Evolutionary conservation across 2,329 filamentous ascomycete species (phyloP), one percentile per base, ranked within the genome.

Genomic region (Curvularia verruculosa): DNA sequence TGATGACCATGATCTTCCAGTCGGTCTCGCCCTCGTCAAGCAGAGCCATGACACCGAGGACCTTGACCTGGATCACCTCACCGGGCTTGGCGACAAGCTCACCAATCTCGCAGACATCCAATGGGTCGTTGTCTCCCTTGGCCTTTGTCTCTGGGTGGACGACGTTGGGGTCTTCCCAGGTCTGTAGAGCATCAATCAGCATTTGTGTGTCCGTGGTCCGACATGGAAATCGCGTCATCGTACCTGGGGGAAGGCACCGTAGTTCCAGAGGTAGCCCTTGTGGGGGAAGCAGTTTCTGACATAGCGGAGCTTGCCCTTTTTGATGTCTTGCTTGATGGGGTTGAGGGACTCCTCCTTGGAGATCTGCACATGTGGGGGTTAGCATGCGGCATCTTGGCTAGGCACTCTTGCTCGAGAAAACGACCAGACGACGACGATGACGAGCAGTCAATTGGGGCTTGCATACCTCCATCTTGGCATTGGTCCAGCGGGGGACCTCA

Each of bases 241-340:
- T 85, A 95, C 92, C 85, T 95, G 92, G 74, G 95, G 95, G 89
- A 99, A 98, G 81, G 93, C 93, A 83, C 95, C 95, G 83, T 99
- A 99, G 88, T 99, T 99, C 95, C 95, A 99, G 73, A 99, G 91
- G 83, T 99, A 99, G 69, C 95, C 95, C 88, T 99, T 98, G 90
- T 99, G 95, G 73, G 95, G 95, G 87, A 99, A 99, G 89, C 95
- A 99, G 89, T 99, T 99, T 83, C 95, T 92, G 79, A 99, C 95
- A 79, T 89, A 99, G 77, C 95, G 91, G 75, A 98, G 92, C 87
- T 97, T 98, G 87, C 94, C 95, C 87, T 99, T 98, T 90, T 99
- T 98, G 81, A 88, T 87, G 80, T 99, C 95, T 85, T 99, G 95
- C 89, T 97, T 97, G 85, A 97, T 96, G 78, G 94, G 94, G 86